Base-by-base conservation (phyloP, 257 asterid genomes). In the Nyctanthes arbortristis region DNA sequence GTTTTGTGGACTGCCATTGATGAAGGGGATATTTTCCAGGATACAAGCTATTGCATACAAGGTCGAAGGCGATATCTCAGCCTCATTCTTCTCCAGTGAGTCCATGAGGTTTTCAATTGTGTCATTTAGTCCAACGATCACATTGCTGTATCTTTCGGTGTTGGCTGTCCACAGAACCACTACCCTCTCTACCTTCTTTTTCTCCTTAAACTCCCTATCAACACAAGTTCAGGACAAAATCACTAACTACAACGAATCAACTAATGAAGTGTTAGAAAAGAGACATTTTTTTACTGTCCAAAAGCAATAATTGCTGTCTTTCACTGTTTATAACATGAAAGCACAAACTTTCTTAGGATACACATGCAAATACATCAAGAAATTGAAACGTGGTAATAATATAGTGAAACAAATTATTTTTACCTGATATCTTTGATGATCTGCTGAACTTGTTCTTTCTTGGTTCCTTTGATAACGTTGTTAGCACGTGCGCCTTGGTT, bases 141-240 rank as follows among this genome's bases (percentile, higher is more conserved):
- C 96, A 67, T 82, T 86, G 24, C 97, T 94, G 70, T 94, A 94
- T 76, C 99, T 81, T 78, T 94, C 99, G 0, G 99, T 94, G 85
- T 94, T 94, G 52, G 96, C 99, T n/a, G 99, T 94, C 99, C 99
- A 94, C 64, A 94, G 57, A 3, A 94, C 99, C 66, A 94, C 99
- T 1, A 94, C 77, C 77, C 70, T 94, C 56, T 94, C 97, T 52
- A 91, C 92, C 68, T 91, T 87, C 65, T 73, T 94, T 70, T 85
- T 73, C 84, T 88, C 92, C 92, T 94, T 94, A 59, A 93, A 94
- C 74, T 94, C 99, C 90, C 97, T 93, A 67, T 27, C 4, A 73
- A 70, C 28, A 27, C 28, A 25, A 47, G 3, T 8, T 11, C 56
- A 65, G 20, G 60, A 8, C 37, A 52, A 20, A 73, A 6, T 43